Evolutionary conservation across 2,329 filamentous ascomycete species (phyloP).

Genomic region (Pseudocercospora crystallina): DNA sequence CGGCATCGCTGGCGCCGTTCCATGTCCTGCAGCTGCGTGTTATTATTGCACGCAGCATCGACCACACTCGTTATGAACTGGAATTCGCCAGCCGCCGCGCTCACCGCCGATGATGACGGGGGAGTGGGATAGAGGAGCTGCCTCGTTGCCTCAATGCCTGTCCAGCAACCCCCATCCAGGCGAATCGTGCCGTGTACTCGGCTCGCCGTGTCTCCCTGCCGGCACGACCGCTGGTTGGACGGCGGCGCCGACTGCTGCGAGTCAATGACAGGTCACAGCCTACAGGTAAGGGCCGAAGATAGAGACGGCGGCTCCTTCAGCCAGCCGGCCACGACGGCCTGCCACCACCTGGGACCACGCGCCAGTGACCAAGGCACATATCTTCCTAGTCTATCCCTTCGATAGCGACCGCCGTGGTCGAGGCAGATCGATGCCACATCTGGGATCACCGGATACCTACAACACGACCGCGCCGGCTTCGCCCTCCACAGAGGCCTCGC

Average conservation of each 20-base stretch:
- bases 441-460: neutral
- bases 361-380: too few species aligned
- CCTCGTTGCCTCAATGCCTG: neutral
- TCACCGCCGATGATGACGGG: neutral
- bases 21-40: neutral
- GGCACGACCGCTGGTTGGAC: slow-evolving; percentile 3
- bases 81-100: neutral
- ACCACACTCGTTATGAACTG: too few species aligned
- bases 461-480: neutral
- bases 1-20: slow-evolving; percentile 11
- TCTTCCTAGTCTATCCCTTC: too few species aligned
- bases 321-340: neutral
- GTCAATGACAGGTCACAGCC: slow-evolving; percentile 3
- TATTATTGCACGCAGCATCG: too few species aligned
- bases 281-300: slow-evolving; percentile 1
- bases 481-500: neutral
- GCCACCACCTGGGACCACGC: too few species aligned
- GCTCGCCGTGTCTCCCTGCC: neutral
- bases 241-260: neutral
- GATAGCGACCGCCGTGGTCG: too few species aligned
- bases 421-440: slow-evolving; percentile 1
- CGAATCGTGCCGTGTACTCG: slow-evolving; percentile 4
- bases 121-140: neutral
- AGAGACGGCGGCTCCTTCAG: slow-evolving; percentile 4
- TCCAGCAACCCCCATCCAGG: too few species aligned